These are phyloP conservation scores for Pseudonitzschia pungens DNA, from an alignment of 108 stramenopile genomes.

Conservation along the genomic window DNA sequence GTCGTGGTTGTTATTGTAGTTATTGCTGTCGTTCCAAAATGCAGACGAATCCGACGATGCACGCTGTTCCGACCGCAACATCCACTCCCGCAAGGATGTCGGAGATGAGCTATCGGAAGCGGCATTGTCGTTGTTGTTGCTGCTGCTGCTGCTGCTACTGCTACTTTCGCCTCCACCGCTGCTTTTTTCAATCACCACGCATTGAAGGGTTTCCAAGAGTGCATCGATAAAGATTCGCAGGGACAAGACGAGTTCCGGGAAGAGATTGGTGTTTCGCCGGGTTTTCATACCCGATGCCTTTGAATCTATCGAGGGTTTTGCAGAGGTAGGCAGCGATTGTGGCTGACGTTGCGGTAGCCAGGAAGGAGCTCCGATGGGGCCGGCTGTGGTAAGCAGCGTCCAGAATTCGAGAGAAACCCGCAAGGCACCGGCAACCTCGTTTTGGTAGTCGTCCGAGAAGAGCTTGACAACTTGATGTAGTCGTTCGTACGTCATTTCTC, in stretches of 20 bases:
- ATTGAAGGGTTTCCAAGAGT: background rate
- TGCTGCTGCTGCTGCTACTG: background rate
- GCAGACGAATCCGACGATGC: background rate
- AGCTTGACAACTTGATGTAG: background rate
- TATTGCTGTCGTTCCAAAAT: background rate
- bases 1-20: background rate
- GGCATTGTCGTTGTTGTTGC: background rate
- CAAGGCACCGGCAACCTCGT: background rate
- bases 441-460: background rate
- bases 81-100: constrained; percentile 9
- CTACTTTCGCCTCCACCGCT: background rate
- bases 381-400: background rate
- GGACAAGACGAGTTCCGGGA: background rate
- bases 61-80: background rate
- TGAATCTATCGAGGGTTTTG: no score
- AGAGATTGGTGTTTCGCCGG: background rate
- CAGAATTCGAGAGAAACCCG: background rate
- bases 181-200: background rate
- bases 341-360: no score
- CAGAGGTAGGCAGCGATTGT: no score
- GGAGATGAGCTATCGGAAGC: background rate
- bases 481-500: background rate
- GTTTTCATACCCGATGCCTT: no score
- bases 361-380: no score
- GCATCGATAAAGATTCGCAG: constrained; percentile 2